Percentiles rank a stretch among this genome's conserved stretches.
phyloP scores from a whole-genome alignment of 2,329 filamentous ascomycete genomes.

The Bretziella fagacearum region DNA sequence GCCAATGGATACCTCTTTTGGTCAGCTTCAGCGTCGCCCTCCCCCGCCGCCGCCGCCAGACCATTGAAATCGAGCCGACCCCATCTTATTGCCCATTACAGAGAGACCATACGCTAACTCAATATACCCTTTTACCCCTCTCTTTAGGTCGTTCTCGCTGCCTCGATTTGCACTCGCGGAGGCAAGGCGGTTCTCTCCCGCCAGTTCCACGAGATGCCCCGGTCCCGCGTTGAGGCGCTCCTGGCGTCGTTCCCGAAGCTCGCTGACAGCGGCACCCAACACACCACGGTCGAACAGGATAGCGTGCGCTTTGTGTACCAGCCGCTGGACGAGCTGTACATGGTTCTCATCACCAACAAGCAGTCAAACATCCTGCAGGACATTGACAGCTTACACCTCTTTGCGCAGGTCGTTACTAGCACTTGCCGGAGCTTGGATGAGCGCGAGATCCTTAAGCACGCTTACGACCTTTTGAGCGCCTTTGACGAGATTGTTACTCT shows the following conservation, averaged over 20 bases:
- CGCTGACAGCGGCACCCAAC: conserved; percentile 86
- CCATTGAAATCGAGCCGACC: neutral
- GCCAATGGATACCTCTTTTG: neutral
- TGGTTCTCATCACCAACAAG: conserved; percentile 97
- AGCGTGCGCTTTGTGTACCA: conserved; percentile 99
- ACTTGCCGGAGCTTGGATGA: conserved; percentile 95
- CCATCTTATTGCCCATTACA: neutral
- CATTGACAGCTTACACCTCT: conserved; percentile 94
- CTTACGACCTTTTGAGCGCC: conserved; percentile 87
- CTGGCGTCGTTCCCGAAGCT: conserved; percentile 96
- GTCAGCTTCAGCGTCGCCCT: neutral
- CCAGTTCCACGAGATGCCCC: conserved; percentile 94
- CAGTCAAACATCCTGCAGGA: conserved; percentile 99
- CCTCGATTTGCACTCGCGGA: conserved; percentile 95
- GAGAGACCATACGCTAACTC: neutral
- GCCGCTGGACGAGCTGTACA: conserved; percentile 96
- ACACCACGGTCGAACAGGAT: conserved; percentile 97
- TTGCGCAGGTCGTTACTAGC: conserved; percentile 90
- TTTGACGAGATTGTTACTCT: conserved; percentile 95
- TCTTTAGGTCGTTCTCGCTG: conserved; percentile 81
- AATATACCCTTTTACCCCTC: neutral
- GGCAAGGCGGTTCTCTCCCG: conserved; percentile 96
- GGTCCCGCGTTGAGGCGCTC: conserved; percentile 89
- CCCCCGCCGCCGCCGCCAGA: neutral
- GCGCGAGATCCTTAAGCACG: conserved; percentile 84